Base-by-base conservation (phyloP, 768 basidiomycete species). In the Macrolepiota fuliginosa region DNA sequence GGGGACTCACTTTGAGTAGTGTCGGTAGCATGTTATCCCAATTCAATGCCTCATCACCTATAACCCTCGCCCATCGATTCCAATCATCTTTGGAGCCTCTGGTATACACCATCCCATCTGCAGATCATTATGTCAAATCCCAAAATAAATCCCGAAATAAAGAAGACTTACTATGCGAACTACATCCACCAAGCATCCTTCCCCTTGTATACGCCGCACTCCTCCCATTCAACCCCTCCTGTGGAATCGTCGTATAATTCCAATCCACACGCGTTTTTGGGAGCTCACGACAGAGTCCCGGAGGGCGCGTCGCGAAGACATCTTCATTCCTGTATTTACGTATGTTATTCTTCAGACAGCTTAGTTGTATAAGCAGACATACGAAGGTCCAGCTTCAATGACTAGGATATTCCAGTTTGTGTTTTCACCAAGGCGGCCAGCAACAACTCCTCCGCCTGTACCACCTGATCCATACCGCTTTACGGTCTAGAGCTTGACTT, bases 81-180 rank as follows among this genome's bases (percentile, higher is more conserved):
- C 67, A 76, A 50, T 76, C 76, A 5, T 74, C 73, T 19, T 64
- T 54, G 1, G 73, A 69, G 27, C 75, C 75, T 6, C 74, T 72
- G 11, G 74, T 73, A 50, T 74, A 77, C 2, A 68, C 62, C 69
- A 72, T 70, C 13, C 61, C 63, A 58, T 72, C 70, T 72, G 37
- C 11, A 39, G 19, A 39, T 9, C n/a, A 17, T 45, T 22, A 36
- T 19, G 13, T 40, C 29, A 53, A 36, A 36, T 53, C 51, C 1
- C 15, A 19, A 24, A 22, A 7, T 4, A 12, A 12, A 13, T 54
- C 11, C 17, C 5, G 9, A 49, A 24, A 24, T 19, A 39, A 19
- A 39, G 9, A n/a, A 0, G 9, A 58, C 63, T 54, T 24, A 62
- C 63, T 64, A 42, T 62, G 52, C n/a, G 63, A 66, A 27, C 60